These are phyloP conservation scores for Litsea cubeba DNA, from an alignment of 164 flowering plant genomes.

Conservation along the genomic window DNA sequence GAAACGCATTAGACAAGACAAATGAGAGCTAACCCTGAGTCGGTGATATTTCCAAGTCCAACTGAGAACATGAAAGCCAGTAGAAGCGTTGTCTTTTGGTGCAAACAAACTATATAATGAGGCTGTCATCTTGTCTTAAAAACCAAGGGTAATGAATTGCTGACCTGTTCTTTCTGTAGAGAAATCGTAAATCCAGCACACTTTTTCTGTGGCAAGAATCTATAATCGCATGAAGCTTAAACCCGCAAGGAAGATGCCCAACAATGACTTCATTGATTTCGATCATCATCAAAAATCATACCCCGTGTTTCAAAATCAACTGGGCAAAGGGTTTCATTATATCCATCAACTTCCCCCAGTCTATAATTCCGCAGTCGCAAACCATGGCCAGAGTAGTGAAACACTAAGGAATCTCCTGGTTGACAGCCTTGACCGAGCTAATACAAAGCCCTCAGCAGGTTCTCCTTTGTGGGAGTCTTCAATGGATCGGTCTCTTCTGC, in stretches of 20 bases:
- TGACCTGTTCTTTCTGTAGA: conserved; percentile 80
- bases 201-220: conserved; percentile 93
- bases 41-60: not conserved
- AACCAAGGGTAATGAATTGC: not conserved
- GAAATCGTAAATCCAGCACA: conserved; percentile 68
- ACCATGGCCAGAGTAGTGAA: conserved; percentile 90
- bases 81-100: not conserved
- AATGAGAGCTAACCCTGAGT: not conserved
- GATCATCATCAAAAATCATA: conserved; percentile 92
- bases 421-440: conserved; percentile 91
- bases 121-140: not conserved
- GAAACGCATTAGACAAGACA: not conserved
- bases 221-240: conserved; percentile 77
- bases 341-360: conserved; percentile 88
- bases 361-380: conserved; percentile 67
- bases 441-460: conserved; percentile 65
- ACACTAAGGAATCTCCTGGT: conserved; percentile 75
- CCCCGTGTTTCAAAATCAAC: conserved; percentile 87
- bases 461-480: conserved; percentile 61
- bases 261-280: conserved; percentile 71
- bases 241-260: conserved; percentile 68
- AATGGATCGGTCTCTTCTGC: conserved; percentile 79
- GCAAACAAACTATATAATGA: not conserved
- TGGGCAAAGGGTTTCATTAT: conserved; percentile 85
- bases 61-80: not conserved